Evolutionary conservation across 2,329 filamentous ascomycete species (phyloP).

Genomic region (Fusarium albosuccineum): DNA sequence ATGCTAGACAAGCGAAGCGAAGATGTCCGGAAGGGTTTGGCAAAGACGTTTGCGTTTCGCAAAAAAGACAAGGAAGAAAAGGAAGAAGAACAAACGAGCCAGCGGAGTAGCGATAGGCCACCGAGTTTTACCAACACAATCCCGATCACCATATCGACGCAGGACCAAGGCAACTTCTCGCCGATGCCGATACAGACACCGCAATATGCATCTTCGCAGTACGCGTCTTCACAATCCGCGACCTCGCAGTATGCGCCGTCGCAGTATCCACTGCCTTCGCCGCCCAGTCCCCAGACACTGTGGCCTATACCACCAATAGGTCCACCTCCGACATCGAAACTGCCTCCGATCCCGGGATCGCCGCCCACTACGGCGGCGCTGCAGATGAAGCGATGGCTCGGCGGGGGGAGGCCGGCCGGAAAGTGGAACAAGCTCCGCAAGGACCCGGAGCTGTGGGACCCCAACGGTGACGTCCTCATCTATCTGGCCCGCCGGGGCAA

Average conservation of each 20-base stretch:
- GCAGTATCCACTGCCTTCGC: conserved; percentile 32
- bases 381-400: conserved; percentile 66
- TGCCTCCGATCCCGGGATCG: conserved; percentile 57
- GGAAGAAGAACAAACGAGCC: conserved; percentile 44
- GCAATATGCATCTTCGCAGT: conserved; percentile 11
- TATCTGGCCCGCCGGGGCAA: conserved; percentile 64
- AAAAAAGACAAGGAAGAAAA: conserved; percentile 64
- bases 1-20: conserved; percentile 69
- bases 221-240: no score
- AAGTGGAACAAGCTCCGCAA: conserved; percentile 70
- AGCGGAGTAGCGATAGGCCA: conserved; percentile 36
- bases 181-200: conserved; percentile 25
- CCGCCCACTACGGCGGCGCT: conserved; percentile 40
- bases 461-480: conserved; percentile 70
- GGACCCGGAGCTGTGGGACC: conserved; percentile 72
- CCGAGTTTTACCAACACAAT: conserved; percentile 41
- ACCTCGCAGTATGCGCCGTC: conserved; percentile 21
- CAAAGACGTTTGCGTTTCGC: conserved; percentile 66
- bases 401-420: conserved; percentile 61
- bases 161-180: conserved; percentile 29
- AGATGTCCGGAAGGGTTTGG: conserved; percentile 65
- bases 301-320: conserved; percentile 39
- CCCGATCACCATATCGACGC: conserved; percentile 17
- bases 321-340: conserved; percentile 58
- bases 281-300: conserved; percentile 35